Evolutionary conservation across 257 asterid species (phyloP).

Genomic region (Scutellaria barbata): DNA sequence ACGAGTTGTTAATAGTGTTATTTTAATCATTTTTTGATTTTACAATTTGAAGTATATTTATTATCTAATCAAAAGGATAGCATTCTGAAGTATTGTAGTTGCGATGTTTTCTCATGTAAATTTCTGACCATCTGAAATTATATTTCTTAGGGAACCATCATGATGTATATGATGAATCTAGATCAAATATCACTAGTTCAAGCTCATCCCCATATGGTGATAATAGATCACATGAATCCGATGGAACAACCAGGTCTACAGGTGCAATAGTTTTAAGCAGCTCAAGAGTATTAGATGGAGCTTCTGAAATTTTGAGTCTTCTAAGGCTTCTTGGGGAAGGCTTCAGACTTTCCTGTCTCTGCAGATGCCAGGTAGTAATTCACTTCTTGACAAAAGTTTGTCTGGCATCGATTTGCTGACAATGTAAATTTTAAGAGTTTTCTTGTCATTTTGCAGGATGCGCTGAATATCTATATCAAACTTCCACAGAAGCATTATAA

Average conservation of each 20-base stretch:
- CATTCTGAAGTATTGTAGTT: neutral
- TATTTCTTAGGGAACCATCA: constrained; percentile 61
- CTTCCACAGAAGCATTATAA: constrained; percentile 89
- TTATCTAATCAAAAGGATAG: neutral
- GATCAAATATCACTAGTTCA: constrained; percentile 52
- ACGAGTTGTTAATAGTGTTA: constrained; percentile 22
- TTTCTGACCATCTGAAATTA: constrained; percentile 33
- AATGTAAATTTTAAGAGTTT: neutral
- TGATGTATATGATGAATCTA: constrained; percentile 74
- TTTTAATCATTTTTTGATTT: constrained; percentile 20
- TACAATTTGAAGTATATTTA: neutral
- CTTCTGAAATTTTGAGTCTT: constrained; percentile 71
- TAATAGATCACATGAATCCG: constrained; percentile 66
- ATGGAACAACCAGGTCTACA: constrained; percentile 56
- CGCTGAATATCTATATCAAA: constrained; percentile 68
- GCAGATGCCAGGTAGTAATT: constrained; percentile 77
- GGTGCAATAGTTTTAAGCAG: constrained; percentile 52
- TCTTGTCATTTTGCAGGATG: constrained; percentile 67
- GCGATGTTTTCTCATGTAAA: neutral
- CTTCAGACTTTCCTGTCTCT: constrained; percentile 79
- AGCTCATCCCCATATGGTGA: constrained; percentile 60
- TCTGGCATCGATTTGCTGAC: constrained; percentile 23
- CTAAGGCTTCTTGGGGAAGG: constrained; percentile 92
- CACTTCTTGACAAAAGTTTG: constrained; percentile 28
- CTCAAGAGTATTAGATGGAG: constrained; percentile 65